Base-by-base conservation (phyloP, 768 basidiomycete species). In the Boletus eberwhitei region DNA sequence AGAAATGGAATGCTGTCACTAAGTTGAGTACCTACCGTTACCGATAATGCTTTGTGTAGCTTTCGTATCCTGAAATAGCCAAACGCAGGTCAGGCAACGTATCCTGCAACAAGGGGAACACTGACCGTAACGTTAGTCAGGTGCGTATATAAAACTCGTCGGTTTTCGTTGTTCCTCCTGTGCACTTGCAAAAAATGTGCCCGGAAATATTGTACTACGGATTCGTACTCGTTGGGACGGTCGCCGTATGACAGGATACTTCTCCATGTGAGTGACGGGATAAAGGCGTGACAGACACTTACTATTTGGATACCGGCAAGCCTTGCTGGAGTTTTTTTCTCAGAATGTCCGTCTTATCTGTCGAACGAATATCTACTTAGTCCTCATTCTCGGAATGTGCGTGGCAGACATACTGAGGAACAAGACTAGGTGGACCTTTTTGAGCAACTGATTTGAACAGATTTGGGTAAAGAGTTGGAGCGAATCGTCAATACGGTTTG, bases 401-500 rank as follows among this genome's bases (percentile, higher is more conserved):
- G 32, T 3, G 41, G 35, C 22, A 19, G 31, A 72, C 83, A 35
- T 70, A 82, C 81, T 83, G 9, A 83, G 72, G 71, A 84, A 85
- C 44, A 84, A 69, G 16, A 83, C 79, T 22, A 83, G 63, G 63
- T 82, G 78, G 24, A 84, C 86, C 37, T 79, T 86, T 67, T 90
- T 90, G 48, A 93, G 74, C 48, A 93, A 78, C 34, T 81, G 79
- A 66, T 92, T 93, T 34, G 87, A 86, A 65, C 90, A 92, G 12
- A 93, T 90, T 62, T 90, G 81, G 5, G 88, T 91, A 69, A 91
- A 93, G 22, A 93, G 75, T 71, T 90, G 90, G n/a, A 93, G 72
- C 1, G 90, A 92, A 67, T 93, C 91, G 58, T 93, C 89, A 32
- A 93, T 90, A 46, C 91, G 77, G 61, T 93, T 93, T 38, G 87